Evolutionary conservation across 2,329 filamentous ascomycete genomes (phyloP).

Genomic region (Aplosporella prunicola): DNA sequence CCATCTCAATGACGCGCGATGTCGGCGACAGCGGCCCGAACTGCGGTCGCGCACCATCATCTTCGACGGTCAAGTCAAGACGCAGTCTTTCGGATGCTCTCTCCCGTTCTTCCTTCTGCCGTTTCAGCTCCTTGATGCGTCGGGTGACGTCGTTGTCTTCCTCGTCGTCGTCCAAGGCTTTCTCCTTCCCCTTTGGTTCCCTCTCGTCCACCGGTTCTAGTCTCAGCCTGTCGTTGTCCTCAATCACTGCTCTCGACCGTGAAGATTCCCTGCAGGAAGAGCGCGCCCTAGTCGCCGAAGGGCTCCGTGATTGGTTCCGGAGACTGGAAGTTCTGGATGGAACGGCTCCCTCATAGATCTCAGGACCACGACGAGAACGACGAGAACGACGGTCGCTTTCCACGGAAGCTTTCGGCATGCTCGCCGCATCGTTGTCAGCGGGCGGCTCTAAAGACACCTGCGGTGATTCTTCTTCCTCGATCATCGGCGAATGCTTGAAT

Average conservation of each 20-base stretch:
- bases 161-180: slow-evolving; percentile 12
- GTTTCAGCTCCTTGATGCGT: slow-evolving; percentile 48
- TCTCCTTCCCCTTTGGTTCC: slow-evolving; percentile 17
- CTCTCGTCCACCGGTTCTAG: slow-evolving; percentile 18
- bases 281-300: neutral
- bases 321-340: slow-evolving; percentile 6
- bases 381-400: too few species aligned
- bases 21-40: slow-evolving; percentile 8
- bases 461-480: too few species aligned
- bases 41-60: too few species aligned
- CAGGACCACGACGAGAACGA: too few species aligned
- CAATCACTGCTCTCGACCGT: slow-evolving; percentile 16
- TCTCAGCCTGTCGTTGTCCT: slow-evolving; percentile 24
- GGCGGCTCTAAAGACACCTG: too few species aligned
- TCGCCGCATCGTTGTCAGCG: too few species aligned
- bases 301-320: slow-evolving; percentile 4
- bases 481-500: too few species aligned
- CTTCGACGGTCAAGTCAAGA: slow-evolving; percentile 13
- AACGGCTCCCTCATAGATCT: too few species aligned
- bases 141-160: slow-evolving; percentile 49
- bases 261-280: too few species aligned
- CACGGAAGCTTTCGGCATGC: too few species aligned
- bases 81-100: slow-evolving; percentile 27
- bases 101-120: slow-evolving; percentile 47
- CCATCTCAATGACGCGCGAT: slow-evolving; percentile 3